These are phyloP conservation scores for Kazachstania africana DNA, from an alignment of 805 yeast species.

Conservation along the genomic window DNA sequence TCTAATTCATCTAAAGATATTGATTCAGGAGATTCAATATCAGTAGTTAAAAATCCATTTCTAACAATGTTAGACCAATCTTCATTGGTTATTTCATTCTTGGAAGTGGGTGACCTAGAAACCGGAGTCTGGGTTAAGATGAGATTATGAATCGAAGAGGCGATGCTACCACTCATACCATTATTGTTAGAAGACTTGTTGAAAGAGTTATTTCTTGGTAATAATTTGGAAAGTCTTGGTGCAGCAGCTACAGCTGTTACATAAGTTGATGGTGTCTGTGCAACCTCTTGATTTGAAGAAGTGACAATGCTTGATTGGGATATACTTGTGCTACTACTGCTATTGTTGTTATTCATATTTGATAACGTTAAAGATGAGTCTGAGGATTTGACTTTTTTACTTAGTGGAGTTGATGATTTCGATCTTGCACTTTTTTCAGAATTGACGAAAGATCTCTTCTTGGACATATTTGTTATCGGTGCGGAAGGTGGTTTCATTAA, in stretches of 20 bases:
- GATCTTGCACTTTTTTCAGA: not conserved
- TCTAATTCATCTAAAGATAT: conserved; percentile 60
- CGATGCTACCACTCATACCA: not conserved
- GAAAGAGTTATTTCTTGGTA: conserved; percentile 9
- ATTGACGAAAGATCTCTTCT: conserved; percentile 1
- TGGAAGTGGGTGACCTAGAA: not conserved
- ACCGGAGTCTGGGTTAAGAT: conserved; percentile 22
- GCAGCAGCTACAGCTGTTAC: conserved; percentile 77
- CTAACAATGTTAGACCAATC: conserved; percentile 70
- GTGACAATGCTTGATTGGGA: conserved; percentile 1
- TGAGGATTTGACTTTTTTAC: no score
- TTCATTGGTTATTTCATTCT: not conserved
- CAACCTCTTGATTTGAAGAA: not conserved
- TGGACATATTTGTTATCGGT: not conserved
- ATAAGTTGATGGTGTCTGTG: conserved; percentile 10
- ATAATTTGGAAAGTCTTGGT: conserved; percentile 60
- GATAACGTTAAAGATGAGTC: conserved; percentile 1
- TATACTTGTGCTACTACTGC: not conserved
- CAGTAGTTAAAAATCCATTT: conserved; percentile 67
- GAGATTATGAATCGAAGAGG: conserved; percentile 26
- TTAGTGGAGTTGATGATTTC: not conserved
- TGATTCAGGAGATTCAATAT: conserved; percentile 71
- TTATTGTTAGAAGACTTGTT: not conserved
- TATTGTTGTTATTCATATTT: not conserved
- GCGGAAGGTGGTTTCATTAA: conserved; percentile 3